Conservation (phyloP, 768 basidiomycete genomes). For the Suillus decipiens region DNA sequence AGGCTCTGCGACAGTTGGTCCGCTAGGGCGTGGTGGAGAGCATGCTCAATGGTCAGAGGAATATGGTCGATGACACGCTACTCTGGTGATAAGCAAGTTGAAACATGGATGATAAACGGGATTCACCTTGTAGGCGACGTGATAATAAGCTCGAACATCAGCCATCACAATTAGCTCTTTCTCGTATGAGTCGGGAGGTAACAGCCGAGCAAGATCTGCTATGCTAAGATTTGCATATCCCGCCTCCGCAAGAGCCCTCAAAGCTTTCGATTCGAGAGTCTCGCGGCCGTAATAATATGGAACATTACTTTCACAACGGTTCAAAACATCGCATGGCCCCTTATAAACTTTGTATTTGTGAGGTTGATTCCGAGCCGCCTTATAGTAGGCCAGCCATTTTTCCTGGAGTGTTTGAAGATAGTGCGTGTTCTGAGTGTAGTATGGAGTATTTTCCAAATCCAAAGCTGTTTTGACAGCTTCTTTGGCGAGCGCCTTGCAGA, state of each 20-base stretch:
- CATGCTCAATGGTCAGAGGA: conserved; percentile 50
- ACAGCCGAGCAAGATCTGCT: conserved; percentile 22
- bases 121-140: conserved; percentile 49
- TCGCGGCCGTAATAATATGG: too few species aligned
- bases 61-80: conserved; percentile 60
- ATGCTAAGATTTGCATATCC: conserved; percentile 25
- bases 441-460: conserved; percentile 39
- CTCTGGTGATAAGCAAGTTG: neutral
- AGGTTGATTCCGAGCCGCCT: conserved; percentile 12
- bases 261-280: conserved; percentile 14
- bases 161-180: conserved; percentile 50
- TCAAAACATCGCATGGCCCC: too few species aligned
- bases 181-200: conserved; percentile 23
- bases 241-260: conserved; percentile 32
- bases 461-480: conserved; percentile 36
- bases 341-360: too few species aligned
- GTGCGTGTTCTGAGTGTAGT: conserved; percentile 35
- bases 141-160: conserved; percentile 50
- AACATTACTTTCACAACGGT: too few species aligned
- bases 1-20: conserved; percentile 38
- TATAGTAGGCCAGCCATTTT: conserved; percentile 21
- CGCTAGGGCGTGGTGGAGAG: conserved; percentile 43
- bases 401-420: conserved; percentile 15
- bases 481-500: conserved; percentile 24
- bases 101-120: conserved; percentile 1